Base-by-base conservation (phyloP, 2,329 filamentous ascomycete genomes). In the Neopestalotiopsis rosae region DNA sequence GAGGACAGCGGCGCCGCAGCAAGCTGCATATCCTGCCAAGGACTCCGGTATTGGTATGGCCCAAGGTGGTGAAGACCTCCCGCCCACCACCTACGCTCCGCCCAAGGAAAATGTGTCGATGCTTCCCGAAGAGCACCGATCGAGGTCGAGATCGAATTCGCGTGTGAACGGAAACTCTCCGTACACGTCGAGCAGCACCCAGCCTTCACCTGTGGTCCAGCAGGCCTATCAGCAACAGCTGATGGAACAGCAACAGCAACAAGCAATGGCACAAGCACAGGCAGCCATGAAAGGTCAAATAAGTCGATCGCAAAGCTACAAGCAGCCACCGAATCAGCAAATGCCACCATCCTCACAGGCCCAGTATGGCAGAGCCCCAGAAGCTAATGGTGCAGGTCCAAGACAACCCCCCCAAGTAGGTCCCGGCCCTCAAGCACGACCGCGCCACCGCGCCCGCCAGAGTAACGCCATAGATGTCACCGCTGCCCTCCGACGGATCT, bases 381-480 rank as follows among this genome's bases (percentile, higher is more conserved):
- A 79, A 67, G 70, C 74, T 30, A 79, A 79, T 49, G 77, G 77
- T 30, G 72, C 68, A n/a, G 68, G 71, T 61, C 67, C 72, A 7
- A 69, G 70, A 57, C 81, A 77, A 70, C 82, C 75, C 66, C 80
- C 75, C 72, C 82, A 83, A 57, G 73, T 68, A 72, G 81, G 69
- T 74, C 79, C 80, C 42, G 80, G 76, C 9, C 81, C 78, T 84
- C 90, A 72, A 82, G 82, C 57, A 86, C 87, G 95, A 66, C 92
- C 93, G 24, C 90, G 95, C 70, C 93, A 95, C 75, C 88, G 94
- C 67, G 86, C 90, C 56, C 90, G 94, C 61, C 93, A 95, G 78
- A 97, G 92, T 79, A 93, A 89, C 73, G 90, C 88, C 61, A 87
- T 94, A 68, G 95, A 99, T 77, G 93, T 99, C 67, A 88, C 97